Conservation (phyloP, 2,329 filamentous ascomycete species). For the Emericellopsis atlantica region DNA sequence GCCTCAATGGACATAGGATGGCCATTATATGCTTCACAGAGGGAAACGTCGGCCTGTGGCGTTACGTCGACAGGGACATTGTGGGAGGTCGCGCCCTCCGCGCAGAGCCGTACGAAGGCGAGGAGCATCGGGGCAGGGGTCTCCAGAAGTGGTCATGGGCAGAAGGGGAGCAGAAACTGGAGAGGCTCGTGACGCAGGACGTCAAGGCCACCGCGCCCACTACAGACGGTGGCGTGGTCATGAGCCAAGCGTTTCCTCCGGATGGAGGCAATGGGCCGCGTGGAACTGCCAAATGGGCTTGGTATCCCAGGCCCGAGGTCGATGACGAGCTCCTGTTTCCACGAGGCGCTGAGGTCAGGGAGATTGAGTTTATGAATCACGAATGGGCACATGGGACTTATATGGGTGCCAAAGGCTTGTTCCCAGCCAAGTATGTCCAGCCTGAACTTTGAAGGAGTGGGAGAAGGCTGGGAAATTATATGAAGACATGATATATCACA, state of each 20-base stretch:
- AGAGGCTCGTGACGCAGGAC: slow-evolving; percentile 37
- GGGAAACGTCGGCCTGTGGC: slow-evolving; percentile 50
- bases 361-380: slow-evolving; percentile 77
- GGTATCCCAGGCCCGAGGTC: slow-evolving; percentile 54
- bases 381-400: slow-evolving; percentile 87
- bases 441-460: slow-evolving; percentile 19
- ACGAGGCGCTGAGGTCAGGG: slow-evolving; percentile 66
- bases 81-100: slow-evolving; percentile 66
- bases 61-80: slow-evolving; percentile 56
- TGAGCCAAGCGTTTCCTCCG: slow-evolving; percentile 46
- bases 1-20: slow-evolving; percentile 74
- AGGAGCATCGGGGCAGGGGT: slow-evolving; percentile 16
- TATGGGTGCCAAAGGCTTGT: slow-evolving; percentile 66
- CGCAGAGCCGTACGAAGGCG: slow-evolving; percentile 35
- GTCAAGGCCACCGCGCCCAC: slow-evolving; percentile 31
- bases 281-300: slow-evolving; percentile 60
- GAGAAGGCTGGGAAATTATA: slow-evolving; percentile 1
- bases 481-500: slow-evolving; percentile 1
- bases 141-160: slow-evolving; percentile 42
- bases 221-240: slow-evolving; percentile 10
- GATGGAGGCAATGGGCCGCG: slow-evolving; percentile 59
- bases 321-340: slow-evolving; percentile 77
- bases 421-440: slow-evolving; percentile 66
- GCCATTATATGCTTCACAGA: slow-evolving; percentile 65
- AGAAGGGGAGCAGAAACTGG: slow-evolving; percentile 20